A percentile compares a stretch with the other conserved stretches of the same genome.
phyloP scores from a whole-genome alignment of 2,329 filamentous ascomycete genomes.

The Pseudocercospora pini-densiflorae region DNA sequence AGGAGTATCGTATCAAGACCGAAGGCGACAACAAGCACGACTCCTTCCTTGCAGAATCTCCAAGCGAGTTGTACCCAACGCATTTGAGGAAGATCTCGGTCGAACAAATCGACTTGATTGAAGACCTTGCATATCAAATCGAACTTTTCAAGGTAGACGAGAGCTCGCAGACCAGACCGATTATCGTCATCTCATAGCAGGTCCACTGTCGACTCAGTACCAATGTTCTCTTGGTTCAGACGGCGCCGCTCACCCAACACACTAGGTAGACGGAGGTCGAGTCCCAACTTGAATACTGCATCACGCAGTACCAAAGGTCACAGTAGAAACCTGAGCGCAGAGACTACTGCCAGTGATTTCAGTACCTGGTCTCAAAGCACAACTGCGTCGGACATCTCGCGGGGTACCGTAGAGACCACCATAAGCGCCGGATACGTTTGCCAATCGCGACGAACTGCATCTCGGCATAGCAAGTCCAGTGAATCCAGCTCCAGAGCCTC shows the following conservation, averaged over 20 bases:
- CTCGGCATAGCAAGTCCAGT: not conserved
- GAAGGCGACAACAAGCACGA: not conserved
- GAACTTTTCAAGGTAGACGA: not conserved
- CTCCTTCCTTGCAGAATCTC: not conserved
- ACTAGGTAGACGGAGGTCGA: not conserved
- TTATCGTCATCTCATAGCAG: not conserved
- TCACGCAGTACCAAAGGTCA: not conserved
- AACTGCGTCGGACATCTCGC: not conserved
- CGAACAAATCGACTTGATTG: not conserved
- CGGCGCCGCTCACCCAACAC: not conserved
- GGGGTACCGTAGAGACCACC: constrained; percentile 3
- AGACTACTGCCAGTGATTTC: not conserved
- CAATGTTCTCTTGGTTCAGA: constrained; percentile 5
- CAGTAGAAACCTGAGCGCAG: not conserved
- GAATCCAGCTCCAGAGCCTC: not conserved
- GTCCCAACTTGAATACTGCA: not conserved
- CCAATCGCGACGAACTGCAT: not conserved
- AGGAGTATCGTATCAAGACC: not conserved
- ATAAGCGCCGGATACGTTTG: constrained; percentile 1
- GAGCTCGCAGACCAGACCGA: not conserved
- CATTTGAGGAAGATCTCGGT: constrained; percentile 1
- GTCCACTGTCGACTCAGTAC: not conserved
- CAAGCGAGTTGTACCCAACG: not conserved
- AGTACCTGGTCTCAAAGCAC: not conserved
- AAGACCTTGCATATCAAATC: constrained; percentile 2